These are phyloP conservation scores for Arthrobotrys musiformis DNA, from an alignment of 2,329 filamentous ascomycete species.

Conservation along the genomic window DNA sequence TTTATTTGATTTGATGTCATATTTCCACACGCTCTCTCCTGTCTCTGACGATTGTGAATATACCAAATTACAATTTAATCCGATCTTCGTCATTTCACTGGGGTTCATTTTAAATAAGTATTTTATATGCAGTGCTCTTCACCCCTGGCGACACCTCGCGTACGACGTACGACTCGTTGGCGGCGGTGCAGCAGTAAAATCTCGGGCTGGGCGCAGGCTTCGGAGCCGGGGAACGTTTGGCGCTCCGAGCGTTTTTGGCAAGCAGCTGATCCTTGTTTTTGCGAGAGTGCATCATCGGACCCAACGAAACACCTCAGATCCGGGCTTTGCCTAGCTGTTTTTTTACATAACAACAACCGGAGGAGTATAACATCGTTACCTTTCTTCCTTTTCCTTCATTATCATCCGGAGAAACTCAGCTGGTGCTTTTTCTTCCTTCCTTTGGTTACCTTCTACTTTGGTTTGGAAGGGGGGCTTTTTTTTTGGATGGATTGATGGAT, in stretches of 20 bases:
- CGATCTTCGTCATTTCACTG: neutral
- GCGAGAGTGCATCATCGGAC: slow-evolving; percentile 49
- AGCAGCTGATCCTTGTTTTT: slow-evolving; percentile 17
- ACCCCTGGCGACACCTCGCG: too few relatives aligned
- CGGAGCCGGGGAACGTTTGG: neutral
- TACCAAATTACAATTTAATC: slow-evolving; percentile 22
- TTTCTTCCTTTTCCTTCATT: too few relatives aligned
- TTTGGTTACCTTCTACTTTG: too few relatives aligned
- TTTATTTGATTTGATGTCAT: neutral
- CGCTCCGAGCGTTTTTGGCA: slow-evolving; percentile 3
- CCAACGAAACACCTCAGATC: slow-evolving; percentile 14
- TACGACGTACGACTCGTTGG: slow-evolving; percentile 3
- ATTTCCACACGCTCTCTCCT: neutral
- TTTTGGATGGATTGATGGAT: too few relatives aligned
- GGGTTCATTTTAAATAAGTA: too few relatives aligned
- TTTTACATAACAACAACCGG: neutral
- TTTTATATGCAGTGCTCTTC: too few relatives aligned
- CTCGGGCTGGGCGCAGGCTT: neutral
- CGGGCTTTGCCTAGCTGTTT: neutral
- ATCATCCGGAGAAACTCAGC: too few relatives aligned
- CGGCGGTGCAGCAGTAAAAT: neutral
- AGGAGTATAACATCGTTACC: too few relatives aligned
- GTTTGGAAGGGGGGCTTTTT: too few relatives aligned
- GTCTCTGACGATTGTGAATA: slow-evolving; percentile 43
- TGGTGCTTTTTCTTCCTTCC: too few relatives aligned